Conservation (phyloP, 768 basidiomycete genomes). For the Fomitopsis serialis region DNA sequence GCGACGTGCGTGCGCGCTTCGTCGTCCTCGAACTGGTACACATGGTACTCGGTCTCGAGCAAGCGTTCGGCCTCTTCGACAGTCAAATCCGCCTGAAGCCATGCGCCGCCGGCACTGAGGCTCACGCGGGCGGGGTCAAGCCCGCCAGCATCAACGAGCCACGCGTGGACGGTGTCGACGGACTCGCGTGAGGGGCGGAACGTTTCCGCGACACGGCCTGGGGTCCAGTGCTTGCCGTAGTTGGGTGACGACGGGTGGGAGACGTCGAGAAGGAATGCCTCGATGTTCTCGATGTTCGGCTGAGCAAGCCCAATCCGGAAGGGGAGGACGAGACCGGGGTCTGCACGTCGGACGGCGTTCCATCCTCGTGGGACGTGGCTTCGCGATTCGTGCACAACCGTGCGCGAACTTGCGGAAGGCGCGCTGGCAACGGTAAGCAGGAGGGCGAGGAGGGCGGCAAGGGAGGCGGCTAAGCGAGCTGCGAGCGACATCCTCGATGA, state of each 20-base stretch:
- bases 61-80: conserved; percentile 39
- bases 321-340: conserved; percentile 31
- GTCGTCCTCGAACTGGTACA: conserved; percentile 31
- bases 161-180: conserved; percentile 34
- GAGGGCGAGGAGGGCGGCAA: not conserved
- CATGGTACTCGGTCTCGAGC: conserved; percentile 38
- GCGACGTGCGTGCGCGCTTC: conserved; percentile 35
- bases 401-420: not conserved
- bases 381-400: conserved; percentile 2
- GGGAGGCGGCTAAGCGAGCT: not conserved
- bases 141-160: conserved; percentile 27
- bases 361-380: conserved; percentile 25
- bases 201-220: conserved; percentile 35
- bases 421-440: not conserved
- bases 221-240: conserved; percentile 46
- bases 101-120: conserved; percentile 36
- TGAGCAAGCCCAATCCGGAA: conserved; percentile 46
- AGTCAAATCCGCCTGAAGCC: conserved; percentile 39
- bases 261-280: conserved; percentile 39
- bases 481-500: not conserved
- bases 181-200: conserved; percentile 41
- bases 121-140: conserved; percentile 9
- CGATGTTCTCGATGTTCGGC: conserved; percentile 37
- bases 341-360: conserved; percentile 30
- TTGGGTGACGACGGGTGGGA: conserved; percentile 44